Evolutionary conservation across 75 land plant species (phyloP).

Genomic region (Larix kaempferi): DNA sequence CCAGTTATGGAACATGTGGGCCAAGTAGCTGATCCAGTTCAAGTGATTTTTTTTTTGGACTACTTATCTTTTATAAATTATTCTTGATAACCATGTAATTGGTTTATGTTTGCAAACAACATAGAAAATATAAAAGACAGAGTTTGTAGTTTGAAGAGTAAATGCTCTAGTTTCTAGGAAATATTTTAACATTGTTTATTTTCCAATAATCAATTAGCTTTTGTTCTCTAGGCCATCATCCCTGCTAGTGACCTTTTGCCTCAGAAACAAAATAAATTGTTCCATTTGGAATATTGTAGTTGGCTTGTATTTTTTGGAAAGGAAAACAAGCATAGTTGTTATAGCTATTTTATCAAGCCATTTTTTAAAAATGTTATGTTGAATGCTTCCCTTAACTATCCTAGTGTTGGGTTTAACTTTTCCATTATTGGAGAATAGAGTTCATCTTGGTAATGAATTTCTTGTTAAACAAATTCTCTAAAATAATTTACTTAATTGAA

Average conservation of each 20-base stretch:
- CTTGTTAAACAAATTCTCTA: background rate
- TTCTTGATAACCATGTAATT: background rate
- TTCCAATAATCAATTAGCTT: no score
- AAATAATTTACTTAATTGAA: background rate
- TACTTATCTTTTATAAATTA: background rate
- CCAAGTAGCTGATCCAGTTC: no score
- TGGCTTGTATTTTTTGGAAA: background rate
- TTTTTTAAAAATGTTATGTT: background rate
- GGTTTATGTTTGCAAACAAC: background rate
- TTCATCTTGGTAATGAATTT: background rate
- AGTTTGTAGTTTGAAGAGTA: background rate
- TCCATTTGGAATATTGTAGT: background rate
- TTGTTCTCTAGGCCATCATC: background rate
- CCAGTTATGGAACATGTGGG: no score
- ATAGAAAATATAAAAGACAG: background rate
- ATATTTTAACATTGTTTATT: background rate
- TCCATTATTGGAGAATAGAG: background rate
- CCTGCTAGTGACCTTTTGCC: background rate
- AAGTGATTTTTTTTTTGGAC: conserved; percentile 42
- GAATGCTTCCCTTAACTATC: background rate
- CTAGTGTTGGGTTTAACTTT: background rate
- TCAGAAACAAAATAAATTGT: background rate
- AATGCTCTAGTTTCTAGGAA: no score
- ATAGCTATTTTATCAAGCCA: no score
- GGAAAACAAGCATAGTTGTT: background rate